Conservation (phyloP, 139 green algal species). For the Haematococcus lacustris region DNA sequence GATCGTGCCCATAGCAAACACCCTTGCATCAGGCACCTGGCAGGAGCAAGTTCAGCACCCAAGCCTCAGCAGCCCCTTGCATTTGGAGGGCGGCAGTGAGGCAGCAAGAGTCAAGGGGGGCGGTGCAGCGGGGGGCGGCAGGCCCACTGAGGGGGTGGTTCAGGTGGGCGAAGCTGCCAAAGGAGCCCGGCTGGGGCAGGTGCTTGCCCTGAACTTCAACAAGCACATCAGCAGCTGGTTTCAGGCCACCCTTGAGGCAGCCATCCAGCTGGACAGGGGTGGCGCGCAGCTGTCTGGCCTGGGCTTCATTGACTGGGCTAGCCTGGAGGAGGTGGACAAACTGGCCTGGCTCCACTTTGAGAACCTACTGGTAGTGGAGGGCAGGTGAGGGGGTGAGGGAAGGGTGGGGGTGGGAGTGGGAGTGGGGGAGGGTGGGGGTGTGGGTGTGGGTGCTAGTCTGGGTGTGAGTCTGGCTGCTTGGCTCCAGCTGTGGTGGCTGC, state of each 20-base stretch:
- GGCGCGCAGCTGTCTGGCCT: background rate
- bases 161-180: background rate
- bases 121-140: background rate
- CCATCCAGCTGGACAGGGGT: background rate
- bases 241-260: constrained; percentile 10
- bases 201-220: constrained; percentile 39
- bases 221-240: constrained; percentile 42
- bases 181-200: constrained; percentile 20
- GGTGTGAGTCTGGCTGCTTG: background rate
- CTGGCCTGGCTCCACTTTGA: constrained; percentile 66
- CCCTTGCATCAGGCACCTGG: constrained; percentile 21
- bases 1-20: constrained; percentile 47
- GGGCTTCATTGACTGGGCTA: background rate
- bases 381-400: constrained; percentile 25
- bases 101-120: background rate
- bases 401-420: background rate
- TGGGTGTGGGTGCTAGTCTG: background rate
- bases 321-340: constrained; percentile 29
- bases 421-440: background rate
- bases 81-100: background rate
- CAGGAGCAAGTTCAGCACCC: background rate
- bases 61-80: background rate
- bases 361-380: constrained; percentile 49
- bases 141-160: background rate
- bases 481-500: background rate